phyloP scores from a whole-genome alignment of 1,284 basidiomycete genomes.

The Pyrrhoderma lamaoense region DNA sequence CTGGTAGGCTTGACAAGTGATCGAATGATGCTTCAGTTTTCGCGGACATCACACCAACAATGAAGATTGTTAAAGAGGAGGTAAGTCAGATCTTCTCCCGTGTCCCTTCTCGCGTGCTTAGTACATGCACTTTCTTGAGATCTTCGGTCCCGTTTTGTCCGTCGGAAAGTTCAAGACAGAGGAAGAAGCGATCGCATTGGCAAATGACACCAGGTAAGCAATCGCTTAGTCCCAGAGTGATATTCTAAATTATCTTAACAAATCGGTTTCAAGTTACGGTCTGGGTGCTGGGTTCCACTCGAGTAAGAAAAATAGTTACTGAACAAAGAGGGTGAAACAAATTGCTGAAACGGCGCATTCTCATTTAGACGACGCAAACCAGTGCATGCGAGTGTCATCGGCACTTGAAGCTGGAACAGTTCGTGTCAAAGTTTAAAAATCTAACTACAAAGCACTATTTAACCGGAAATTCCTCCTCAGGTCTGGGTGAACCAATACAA shows the following conservation, averaged over 20 bases:
- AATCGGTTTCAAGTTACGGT: constrained; percentile 49
- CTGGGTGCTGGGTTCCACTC: constrained; percentile 87
- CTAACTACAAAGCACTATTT: neutral
- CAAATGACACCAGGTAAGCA: constrained; percentile 57
- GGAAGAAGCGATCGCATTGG: constrained; percentile 69
- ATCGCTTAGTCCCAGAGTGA: too few species aligned
- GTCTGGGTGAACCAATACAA: constrained; percentile 91
- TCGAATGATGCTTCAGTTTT: constrained; percentile 45
- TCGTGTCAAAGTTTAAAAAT: constrained; percentile 24
- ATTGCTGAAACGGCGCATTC: constrained; percentile 12
- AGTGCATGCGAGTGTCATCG: constrained; percentile 79
- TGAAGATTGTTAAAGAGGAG: constrained; percentile 62
- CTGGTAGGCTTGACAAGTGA: too few species aligned
- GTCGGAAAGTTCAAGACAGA: constrained; percentile 76
- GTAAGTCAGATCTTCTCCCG: constrained; percentile 10
- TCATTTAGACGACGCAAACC: constrained; percentile 66
- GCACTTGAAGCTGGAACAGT: constrained; percentile 82
- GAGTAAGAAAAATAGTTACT: constrained; percentile 38
- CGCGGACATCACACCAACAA: constrained; percentile 59
- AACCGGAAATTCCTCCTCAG: constrained; percentile 29
- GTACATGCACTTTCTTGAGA: constrained; percentile 37
- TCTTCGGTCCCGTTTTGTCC: constrained; percentile 79
- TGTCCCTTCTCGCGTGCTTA: constrained; percentile 8
- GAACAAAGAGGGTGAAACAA: neutral
- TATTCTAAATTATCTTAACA: too few species aligned